Evolutionary conservation across 2,329 filamentous ascomycete species (phyloP), one percentile per base, ranked within the genome.

Genomic region (Aureobasidium lini): DNA sequence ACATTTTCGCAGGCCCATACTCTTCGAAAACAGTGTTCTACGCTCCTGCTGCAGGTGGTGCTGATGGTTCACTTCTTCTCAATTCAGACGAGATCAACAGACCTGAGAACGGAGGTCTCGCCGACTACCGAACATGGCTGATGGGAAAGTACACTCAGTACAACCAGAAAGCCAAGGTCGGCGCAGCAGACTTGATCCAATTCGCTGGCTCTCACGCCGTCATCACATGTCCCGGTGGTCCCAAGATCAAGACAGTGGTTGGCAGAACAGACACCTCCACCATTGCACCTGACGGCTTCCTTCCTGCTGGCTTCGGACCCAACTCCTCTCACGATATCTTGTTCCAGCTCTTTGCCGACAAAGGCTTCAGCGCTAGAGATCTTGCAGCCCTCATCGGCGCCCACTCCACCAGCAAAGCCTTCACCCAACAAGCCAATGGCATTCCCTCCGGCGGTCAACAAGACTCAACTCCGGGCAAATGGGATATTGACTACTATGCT

Each of bases 311-410:
- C 0, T 70, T 72, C 44, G 71, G 72, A 47, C 60, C 69, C 15
- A 76, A 77, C 23, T 65, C 64, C 2, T 62, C 64, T 28, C 62
- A 67, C 54, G 70, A 76, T 37, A 70, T 68, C 15, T 71, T 82
- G 44, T 73, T 81, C 59, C 63, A 69, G 2, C 71, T 80, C 10
- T 83, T 82, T 67, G 60, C 65, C 34, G 73, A 73, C 62, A 82
- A 83, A 69, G 79, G 79, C 3, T 78, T 83, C 69, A 69, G 68
- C 7, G 69, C 79, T 1, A 68, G 69, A 28, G 81, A 81, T 57
- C 73, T 84, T 3, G 76, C 79, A 1, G 80, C 81, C 1, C 75
- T 84, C 0, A 63, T 84, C 1, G 81, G 81, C 56, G 80, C 81
- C 0, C 81, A 84, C 67, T 76, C 76, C 4, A 72, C 75, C 9